Percentiles rank a stretch among this genome's conserved stretches.
Conservation (phyloP, 1,284 basidiomycete species). For the Taiwanofungus camphoratus region DNA sequence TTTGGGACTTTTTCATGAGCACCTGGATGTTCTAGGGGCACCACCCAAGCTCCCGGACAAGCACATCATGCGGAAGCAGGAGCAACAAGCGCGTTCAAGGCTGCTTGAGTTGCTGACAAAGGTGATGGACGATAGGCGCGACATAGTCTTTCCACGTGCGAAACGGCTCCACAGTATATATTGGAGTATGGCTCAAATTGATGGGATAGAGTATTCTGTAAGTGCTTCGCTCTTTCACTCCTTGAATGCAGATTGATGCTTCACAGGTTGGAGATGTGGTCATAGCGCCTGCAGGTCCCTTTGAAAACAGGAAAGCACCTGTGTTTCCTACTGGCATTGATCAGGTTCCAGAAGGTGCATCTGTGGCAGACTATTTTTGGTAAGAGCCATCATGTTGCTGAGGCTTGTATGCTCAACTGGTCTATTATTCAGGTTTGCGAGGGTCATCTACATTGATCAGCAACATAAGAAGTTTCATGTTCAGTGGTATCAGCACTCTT, state of each 20-base stretch:
- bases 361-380: constrained; percentile 58
- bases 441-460: constrained; percentile 48
- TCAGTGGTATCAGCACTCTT: constrained; percentile 66
- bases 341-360: constrained; percentile 31
- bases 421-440: constrained; percentile 57
- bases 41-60: constrained; percentile 22
- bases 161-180: constrained; percentile 14
- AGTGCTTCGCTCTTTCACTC: constrained; percentile 7
- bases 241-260: constrained; percentile 1
- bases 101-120: constrained; percentile 11
- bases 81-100: constrained; percentile 5
- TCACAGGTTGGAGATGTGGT: constrained; percentile 53
- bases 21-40: constrained; percentile 45
- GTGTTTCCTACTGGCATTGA: constrained; percentile 23
- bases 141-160: constrained; percentile 9
- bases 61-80: constrained; percentile 7
- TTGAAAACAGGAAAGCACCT: constrained; percentile 21
- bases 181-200: constrained; percentile 30
- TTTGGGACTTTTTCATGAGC: constrained; percentile 43
- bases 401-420: too few relatives aligned
- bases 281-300: constrained; percentile 37
- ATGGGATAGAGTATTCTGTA: constrained; percentile 33
- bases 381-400: constrained; percentile 27
- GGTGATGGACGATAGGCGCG: constrained; percentile 2
- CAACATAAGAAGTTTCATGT: constrained; percentile 42